Base-by-base conservation (phyloP, 2,329 filamentous ascomycete species). In the Cucurbitaria berberidis region DNA sequence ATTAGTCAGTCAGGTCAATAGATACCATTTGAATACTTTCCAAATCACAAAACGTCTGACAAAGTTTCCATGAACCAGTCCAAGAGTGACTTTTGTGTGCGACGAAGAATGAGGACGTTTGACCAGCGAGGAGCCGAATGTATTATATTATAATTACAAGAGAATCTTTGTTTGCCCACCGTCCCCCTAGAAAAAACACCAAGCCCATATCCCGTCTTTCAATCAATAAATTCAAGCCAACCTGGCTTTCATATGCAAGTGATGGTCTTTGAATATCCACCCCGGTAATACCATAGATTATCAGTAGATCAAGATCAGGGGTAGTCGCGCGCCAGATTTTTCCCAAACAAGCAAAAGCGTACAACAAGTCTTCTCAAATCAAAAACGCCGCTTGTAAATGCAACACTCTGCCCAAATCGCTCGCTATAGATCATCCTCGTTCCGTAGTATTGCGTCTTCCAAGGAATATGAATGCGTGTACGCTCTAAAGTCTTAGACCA, bases 401-500 rank as follows among this genome's bases (percentile, higher is more conserved):
- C 44, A 55, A 36, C 22, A 51, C 34, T n/a, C n/a, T 9, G 40
- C 21, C 43, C 49, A 55, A 54, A 38, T 53, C 54, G 51, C 58
- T 62, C 47, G 46, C 47, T 51, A 55, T 44, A 36, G 50, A 35
- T 51, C 44, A 50, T 56, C n/a, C 45, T 53, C n/a, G 35, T 42
- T 48, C 45, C 21, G n/a, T 55, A 27, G 38, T 53, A 40, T 48
- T 39, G 34, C 29, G 38, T 48, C 24, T 30, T 34, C 34, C 41
- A 41, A 35, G 22, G 32, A 38, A 40, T 21, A 30, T 29, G 32
- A 18, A 32, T 35, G 26, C 19, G 26, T 38, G 15, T 45, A 34
- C 30, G 22, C 30, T 48, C 55, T 55, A 67, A 16, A 67, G 59
- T 46, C 66, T 65, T 24, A 67, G 61, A 9, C 64, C 69, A 16